Percentiles rank a stretch among this genome's conserved stretches.
phyloP scores from a whole-genome alignment of 140 eudicot species.

The Flaveria floridana region DNA sequence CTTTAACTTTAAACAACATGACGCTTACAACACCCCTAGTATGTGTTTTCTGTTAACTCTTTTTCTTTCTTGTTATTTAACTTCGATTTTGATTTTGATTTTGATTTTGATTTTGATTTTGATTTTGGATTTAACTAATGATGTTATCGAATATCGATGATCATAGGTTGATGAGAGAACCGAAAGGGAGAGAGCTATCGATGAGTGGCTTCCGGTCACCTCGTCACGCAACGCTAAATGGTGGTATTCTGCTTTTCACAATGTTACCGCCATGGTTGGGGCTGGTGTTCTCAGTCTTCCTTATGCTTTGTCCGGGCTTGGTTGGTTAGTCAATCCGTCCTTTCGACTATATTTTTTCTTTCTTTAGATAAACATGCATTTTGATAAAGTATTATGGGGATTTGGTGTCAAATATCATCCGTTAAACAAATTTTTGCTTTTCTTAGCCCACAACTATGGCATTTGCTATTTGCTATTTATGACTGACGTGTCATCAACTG shows the following conservation, averaged over 20 bases:
- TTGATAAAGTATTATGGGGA: background rate
- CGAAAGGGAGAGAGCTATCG: slow-evolving; percentile 20
- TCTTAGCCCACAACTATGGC: no score
- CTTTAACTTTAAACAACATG: slow-evolving; percentile 19
- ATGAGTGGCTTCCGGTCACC: slow-evolving; percentile 21
- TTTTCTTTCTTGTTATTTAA: background rate
- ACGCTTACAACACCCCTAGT: slow-evolving; percentile 14
- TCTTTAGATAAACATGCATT: background rate
- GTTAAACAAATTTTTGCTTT: no score
- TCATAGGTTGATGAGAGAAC: slow-evolving; percentile 14
- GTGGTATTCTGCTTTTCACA: slow-evolving; percentile 23
- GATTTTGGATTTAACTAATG: background rate
- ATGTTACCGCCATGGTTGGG: slow-evolving; percentile 26
- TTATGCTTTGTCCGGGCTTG: slow-evolving; percentile 13
- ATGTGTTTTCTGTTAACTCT: background rate
- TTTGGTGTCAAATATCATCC: background rate
- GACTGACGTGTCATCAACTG: no score
- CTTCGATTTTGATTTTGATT: background rate
- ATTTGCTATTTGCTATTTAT: no score
- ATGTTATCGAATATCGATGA: background rate
- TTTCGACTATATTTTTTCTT: background rate
- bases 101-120: background rate
- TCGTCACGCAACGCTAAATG: slow-evolving; percentile 20
- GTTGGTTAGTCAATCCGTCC: background rate
- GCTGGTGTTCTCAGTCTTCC: slow-evolving; percentile 23